Base-by-base conservation (phyloP, 148 eudicot genomes). In the Rhododendron kiyosumense region DNA sequence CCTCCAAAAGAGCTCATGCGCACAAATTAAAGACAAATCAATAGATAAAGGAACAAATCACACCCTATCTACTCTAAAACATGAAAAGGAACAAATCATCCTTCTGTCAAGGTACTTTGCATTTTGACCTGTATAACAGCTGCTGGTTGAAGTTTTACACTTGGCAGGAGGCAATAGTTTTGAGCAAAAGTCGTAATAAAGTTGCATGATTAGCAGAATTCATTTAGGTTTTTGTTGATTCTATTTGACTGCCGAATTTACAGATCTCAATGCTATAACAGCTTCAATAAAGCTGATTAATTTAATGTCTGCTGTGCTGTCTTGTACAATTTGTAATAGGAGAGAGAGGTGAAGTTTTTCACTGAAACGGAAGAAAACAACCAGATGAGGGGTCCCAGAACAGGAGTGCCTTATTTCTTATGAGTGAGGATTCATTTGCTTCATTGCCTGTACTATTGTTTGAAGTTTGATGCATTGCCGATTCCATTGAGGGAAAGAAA, bases 291-390 rank as follows among this genome's bases (percentile, higher is more conserved):
- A 52, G 78, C 41, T 17, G 54, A 65, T 28, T 34, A 77, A 84
- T 36, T n/a, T 54, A 15, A 43, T 57, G 28, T 43, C 57, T 43
- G 28, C n/a, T 38, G 38, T 77, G 54, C 65, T 61, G 14, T 11
- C 34, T 67, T 75, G 14, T 81, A 63, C 76, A 71, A 12, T 5
- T 89, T 87, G 57, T 51, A 81, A 86, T 92, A 97, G 99, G 99
- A 94, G 89, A 92, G 98, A 89, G 99, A 97, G 85, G 98, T 97
- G 90, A 97, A 97, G 93, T 97, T 97, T 83, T 97, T 97, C 91
- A 95, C 99, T 0, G 99, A 97, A 90, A 97, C 99, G 2, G 99
- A 97, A 83, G 99, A 97, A 90, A 97, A 97, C 95, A 97, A 95
- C 90, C 98, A 95, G 88, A 97, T 97, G 99, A 91, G 99, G 88